phyloP scores from a whole-genome alignment of 2,329 filamentous ascomycete genomes.

The Claviceps spartinae region DNA sequence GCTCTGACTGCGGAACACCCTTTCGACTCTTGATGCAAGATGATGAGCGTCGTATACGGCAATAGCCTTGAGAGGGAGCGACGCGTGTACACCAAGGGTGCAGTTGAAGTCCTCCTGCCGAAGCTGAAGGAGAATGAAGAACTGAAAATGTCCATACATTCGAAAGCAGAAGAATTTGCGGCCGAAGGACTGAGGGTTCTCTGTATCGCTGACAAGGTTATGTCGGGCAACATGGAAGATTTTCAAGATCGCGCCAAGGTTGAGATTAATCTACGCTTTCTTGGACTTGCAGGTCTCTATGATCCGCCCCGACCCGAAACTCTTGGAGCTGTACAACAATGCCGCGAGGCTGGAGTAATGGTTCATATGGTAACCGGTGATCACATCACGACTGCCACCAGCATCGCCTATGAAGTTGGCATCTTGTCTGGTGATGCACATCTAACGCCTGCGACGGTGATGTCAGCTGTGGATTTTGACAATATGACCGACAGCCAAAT shows the following conservation, averaged over 20 bases:
- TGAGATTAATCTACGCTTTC: conserved; percentile 45
- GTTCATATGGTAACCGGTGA: conserved; percentile 61
- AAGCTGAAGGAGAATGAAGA: conserved; percentile 34
- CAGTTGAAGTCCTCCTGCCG: conserved; percentile 42
- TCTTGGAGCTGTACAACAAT: conserved; percentile 43
- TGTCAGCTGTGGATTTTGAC: conserved; percentile 51
- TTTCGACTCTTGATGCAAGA: conserved; percentile 61
- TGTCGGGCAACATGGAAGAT: conserved; percentile 22
- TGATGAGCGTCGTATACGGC: conserved; percentile 58
- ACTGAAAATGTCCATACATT: conserved; percentile 30
- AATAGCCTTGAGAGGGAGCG: conserved; percentile 19
- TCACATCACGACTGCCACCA: conserved; percentile 52
- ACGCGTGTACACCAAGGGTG: conserved; percentile 43
- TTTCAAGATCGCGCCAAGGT: conserved; percentile 36
- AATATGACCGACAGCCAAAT: conserved; percentile 47
- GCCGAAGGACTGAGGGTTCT: conserved; percentile 54
- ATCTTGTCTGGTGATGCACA: conserved; percentile 33
- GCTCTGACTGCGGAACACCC: conserved; percentile 50
- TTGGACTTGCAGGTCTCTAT: conserved; percentile 60
- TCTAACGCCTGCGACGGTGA: conserved; percentile 32
- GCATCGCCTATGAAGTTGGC: conserved; percentile 52
- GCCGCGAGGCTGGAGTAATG: conserved; percentile 46
- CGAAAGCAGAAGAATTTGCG: conserved; percentile 42
- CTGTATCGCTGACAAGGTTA: conserved; percentile 43
- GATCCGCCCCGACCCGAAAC: conserved; percentile 59